Percentiles rank a stretch among this genome's conserved stretches.
These are phyloP conservation scores for Hippophae rhamnoides DNA, from an alignment of 306 rosid species.

Conservation along the genomic window DNA sequence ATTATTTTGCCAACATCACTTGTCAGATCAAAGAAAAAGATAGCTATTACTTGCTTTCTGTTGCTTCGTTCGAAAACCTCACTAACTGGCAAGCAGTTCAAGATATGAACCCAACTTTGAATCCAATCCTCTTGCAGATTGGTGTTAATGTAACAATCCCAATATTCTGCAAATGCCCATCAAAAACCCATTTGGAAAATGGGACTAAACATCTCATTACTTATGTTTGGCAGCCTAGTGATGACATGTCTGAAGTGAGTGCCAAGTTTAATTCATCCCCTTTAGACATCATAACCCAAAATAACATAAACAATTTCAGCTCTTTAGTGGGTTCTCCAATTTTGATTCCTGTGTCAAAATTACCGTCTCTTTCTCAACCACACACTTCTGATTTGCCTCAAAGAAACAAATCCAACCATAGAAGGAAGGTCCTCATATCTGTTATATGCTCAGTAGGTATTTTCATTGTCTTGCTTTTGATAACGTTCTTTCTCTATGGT, in stretches of 20 bases:
- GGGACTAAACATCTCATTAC: constrained; percentile 41
- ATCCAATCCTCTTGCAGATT: constrained; percentile 24
- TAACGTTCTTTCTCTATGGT: constrained; percentile 14
- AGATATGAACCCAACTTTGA: constrained; percentile 33
- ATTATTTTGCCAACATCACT: constrained; percentile 47
- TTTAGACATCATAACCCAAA: constrained; percentile 30
- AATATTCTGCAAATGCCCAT: constrained; percentile 64
- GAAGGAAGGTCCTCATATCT: constrained; percentile 17
- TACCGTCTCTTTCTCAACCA: constrained; percentile 44
- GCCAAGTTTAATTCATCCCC: constrained; percentile 39
- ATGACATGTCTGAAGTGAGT: constrained; percentile 34
- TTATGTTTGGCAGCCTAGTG: constrained; percentile 55
- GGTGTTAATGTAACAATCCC: constrained; percentile 44
- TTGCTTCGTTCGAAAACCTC: constrained; percentile 41
- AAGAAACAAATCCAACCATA: constrained; percentile 10
- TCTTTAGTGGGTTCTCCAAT: constrained; percentile 36
- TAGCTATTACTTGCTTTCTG: constrained; percentile 31
- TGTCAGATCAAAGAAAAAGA: constrained; percentile 40
- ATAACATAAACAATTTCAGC: constrained; percentile 25
- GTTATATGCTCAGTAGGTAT: constrained; percentile 32
- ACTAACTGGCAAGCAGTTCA: constrained; percentile 30
- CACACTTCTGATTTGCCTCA: constrained; percentile 2
- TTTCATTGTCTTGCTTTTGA: constrained; percentile 21
- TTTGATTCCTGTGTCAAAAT: constrained; percentile 42
- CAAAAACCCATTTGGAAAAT: constrained; percentile 27